Evolutionary conservation across 1,284 basidiomycete species (phyloP), one percentile per base, ranked within the genome.

Genomic region (Sporisorium exsertum): DNA sequence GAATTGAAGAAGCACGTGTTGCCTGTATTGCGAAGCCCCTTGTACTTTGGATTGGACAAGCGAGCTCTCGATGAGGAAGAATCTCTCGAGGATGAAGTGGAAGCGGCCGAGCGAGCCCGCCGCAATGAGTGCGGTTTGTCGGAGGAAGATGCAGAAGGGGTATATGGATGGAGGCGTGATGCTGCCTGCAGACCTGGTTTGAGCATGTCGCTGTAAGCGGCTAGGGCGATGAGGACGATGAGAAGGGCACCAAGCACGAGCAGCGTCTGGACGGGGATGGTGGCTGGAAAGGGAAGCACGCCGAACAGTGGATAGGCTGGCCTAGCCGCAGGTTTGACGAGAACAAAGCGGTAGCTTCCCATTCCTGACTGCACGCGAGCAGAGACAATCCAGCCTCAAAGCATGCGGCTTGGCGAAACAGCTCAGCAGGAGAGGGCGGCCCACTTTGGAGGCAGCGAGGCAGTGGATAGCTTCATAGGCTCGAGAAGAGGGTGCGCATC

Each of bases 1-100:
- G 76, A 79, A 69, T 85, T 85, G 67, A 85, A 80, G 69, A 83
- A 85, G 77, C 84, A 85, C 8, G 79, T 81, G 47, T 84, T 81
- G 54, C 81, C 82, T 3, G 83, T 82, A 33, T 85, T 85, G 32
- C 66, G 62, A 16, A 85, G 72, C 18, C 84, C 84, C 22, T 70
- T 73, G 52, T 70, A 72, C 20, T 61, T 70, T 5, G 63, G 64
- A 20, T 66, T 71, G 46, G 61, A 37, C 18, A 62, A 29, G 13
- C 50, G 58, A 22, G 45, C 24, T 15, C 43, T 55, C 4, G 67
- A 60, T 7, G 27, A 43, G 16, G 46, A 55, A 27, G 35, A 58
- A 22, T 20, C 56, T 54, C 59, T 58, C 16, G 66, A 58, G 1
- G 60, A 45, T 18, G 62, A 58, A 18, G 63, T 40, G 4, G 47